Base-by-base conservation (phyloP, 148 eudicot species). In the Fagopyrum esculentum region DNA sequence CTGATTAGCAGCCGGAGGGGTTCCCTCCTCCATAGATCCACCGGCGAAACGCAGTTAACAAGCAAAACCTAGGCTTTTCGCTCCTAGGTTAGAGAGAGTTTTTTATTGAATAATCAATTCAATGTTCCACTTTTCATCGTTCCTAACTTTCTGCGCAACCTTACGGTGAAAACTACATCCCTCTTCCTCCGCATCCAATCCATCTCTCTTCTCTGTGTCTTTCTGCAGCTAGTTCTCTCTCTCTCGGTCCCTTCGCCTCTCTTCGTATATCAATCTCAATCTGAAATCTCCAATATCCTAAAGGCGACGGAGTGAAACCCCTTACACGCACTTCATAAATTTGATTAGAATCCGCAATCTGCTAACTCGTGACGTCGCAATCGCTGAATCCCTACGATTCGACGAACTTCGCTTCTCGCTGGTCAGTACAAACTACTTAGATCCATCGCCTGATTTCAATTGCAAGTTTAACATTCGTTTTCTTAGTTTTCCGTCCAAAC, bases 111-210 rank as follows among this genome's bases (percentile, higher is more conserved):
- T n/a, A n/a, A n/a, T n/a, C n/a, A n/a, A n/a, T n/a, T n/a, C n/a
- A n/a, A n/a, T n/a, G n/a, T n/a, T n/a, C n/a, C n/a, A n/a, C n/a
- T n/a, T n/a, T n/a, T n/a, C n/a, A n/a, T 57, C 63, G 63, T 57
- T 57, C 63, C 26, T 22, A 22, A 22, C 26, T 22, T 22, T 22
- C 63, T 57, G 63, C 63, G 29, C 63, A 57, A 57, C 63, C 63
- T 57, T 57, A 57, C 63, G 63, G 63, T 57, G 63, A 57, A 57
- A 57, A 57, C 30, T 57, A 57, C 63, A 57, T 29, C 63, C 63
- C 63, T 57, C 63, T 57, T 57, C 30, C 63, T 19, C 30, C 63
- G 30, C 30, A 6, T n/a, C 30, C 63, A 19, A 17, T 19, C 63
- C 29, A 10, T 7, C 2, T 57, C 63, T 6, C 30, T 15, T 52